phyloP scores from a whole-genome alignment of 2,329 filamentous ascomycete species.

The Penicillium occitanis region DNA sequence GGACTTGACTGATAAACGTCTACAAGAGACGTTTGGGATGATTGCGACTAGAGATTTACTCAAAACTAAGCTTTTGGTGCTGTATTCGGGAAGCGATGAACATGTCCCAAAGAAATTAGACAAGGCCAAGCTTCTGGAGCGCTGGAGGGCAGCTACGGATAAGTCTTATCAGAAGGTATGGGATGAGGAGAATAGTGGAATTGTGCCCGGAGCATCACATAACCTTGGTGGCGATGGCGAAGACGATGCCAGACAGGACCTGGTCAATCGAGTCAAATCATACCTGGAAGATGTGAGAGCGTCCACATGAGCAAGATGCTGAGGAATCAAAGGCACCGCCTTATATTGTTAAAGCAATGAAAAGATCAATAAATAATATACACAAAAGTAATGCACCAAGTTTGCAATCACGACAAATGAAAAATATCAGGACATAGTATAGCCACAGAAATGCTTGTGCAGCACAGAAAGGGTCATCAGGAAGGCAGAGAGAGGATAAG shows the following conservation, averaged over 20 bases:
- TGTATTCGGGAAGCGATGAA: constrained; percentile 51
- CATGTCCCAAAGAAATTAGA: constrained; percentile 46
- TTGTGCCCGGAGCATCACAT: constrained; percentile 52
- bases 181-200: constrained; percentile 50
- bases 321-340: constrained; percentile 26
- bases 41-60: constrained; percentile 40
- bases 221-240: constrained; percentile 52
- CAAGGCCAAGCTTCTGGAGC: constrained; percentile 44
- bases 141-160: constrained; percentile 46
- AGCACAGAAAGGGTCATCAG: not conserved
- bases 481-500: not conserved
- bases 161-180: constrained; percentile 41
- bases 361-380: not conserved
- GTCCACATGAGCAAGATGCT: constrained; percentile 19
- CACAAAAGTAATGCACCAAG: constrained; percentile 10
- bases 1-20: constrained; percentile 62
- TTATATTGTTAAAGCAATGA: not conserved
- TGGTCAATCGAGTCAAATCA: constrained; percentile 36
- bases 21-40: constrained; percentile 64
- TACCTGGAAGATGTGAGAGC: constrained; percentile 35
- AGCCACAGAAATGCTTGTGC: not conserved
- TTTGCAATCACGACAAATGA: constrained; percentile 11
- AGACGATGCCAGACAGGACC: constrained; percentile 36
- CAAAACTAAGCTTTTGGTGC: constrained; percentile 41
- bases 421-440: constrained; percentile 17